Conservation (phyloP, 306 rosid species). For the Medicago truncatula region MtrunA17r5.0-ANR NC_053042.1:55247001-55247500, state of each 20-base stretch:
- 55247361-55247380: conserved; percentile 69
- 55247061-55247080: conserved; percentile 32
- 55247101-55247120: conserved; percentile 41
- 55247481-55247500: too few species aligned
- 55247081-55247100: conserved; percentile 44
- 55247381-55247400: conserved; percentile 71
- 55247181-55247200: conserved; percentile 16
- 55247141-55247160: conserved; percentile 45
- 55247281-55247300: conserved; percentile 65
- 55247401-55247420: conserved; percentile 77
- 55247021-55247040: too few species aligned
- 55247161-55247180: conserved; percentile 27
- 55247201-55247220: not conserved
- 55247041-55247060: not conserved
- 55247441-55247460: not conserved
- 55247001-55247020: too few species aligned
- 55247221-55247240: conserved; percentile 43
- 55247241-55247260: conserved; percentile 54
- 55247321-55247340: conserved; percentile 68
- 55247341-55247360: conserved; percentile 56
- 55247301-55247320: conserved; percentile 79
- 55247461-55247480: not conserved
- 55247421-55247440: not conserved
- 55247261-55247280: conserved; percentile 61
- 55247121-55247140: conserved; percentile 21